Conservation (phyloP, 768 basidiomycete species). For the Obba rivulosa region DNA sequence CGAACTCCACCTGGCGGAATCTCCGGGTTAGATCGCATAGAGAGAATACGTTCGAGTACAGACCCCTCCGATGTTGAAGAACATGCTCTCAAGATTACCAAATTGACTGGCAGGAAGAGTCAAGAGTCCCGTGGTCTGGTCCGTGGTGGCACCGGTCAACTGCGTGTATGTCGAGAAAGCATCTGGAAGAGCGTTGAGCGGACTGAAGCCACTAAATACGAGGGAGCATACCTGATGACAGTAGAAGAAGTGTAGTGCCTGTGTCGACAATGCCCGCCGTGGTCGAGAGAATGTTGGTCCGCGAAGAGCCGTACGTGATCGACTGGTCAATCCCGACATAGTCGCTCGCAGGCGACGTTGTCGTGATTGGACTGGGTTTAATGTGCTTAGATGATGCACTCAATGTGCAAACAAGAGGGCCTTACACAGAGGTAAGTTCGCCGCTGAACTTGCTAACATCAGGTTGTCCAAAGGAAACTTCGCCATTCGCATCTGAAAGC, state of each 20-base stretch:
- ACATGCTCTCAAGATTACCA: slow-evolving; percentile 43
- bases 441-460: slow-evolving; percentile 25
- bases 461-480: slow-evolving; percentile 27
- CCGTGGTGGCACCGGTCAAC: slow-evolving; percentile 24
- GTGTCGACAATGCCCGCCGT: slow-evolving; percentile 32
- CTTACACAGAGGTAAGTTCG: slow-evolving; percentile 19
- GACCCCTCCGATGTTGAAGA: slow-evolving; percentile 50
- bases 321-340: slow-evolving; percentile 27
- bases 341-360: slow-evolving; percentile 14
- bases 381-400: no score
- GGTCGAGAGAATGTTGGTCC: slow-evolving; percentile 15
- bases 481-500: slow-evolving; percentile 18
- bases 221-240: no score
- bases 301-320: slow-evolving; percentile 17
- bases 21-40: slow-evolving; percentile 6
- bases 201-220: slow-evolving; percentile 23
- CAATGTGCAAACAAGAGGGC: no score
- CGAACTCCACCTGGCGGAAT: slow-evolving; percentile 1
- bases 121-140: slow-evolving; percentile 41
- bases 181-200: background rate
- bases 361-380: slow-evolving; percentile 23
- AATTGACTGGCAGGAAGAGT: slow-evolving; percentile 48
- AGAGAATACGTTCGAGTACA: slow-evolving; percentile 12
- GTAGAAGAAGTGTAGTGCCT: slow-evolving; percentile 29
- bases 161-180: background rate